A percentile compares a stretch with the other conserved stretches of the same genome.
Conservation (phyloP, 352 stramenopile genomes). For the Globisporangium echinulatum region DNA sequence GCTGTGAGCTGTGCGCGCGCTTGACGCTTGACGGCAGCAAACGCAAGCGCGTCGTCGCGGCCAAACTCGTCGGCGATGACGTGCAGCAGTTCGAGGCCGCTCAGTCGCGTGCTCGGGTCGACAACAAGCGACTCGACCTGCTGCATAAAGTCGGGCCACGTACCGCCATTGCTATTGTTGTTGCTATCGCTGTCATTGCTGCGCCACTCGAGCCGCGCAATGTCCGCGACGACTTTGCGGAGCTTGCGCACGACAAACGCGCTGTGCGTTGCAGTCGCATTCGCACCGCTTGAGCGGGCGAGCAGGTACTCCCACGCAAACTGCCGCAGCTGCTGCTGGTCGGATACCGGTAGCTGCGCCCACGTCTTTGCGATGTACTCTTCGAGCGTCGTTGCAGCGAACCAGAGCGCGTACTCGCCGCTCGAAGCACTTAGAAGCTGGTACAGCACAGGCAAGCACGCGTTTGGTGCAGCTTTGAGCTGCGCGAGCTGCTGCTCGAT, state of each 20-base stretch:
- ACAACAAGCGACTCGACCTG: constrained; percentile 55
- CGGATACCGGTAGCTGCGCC: constrained; percentile 28
- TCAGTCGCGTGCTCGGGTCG: constrained; percentile 29
- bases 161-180: constrained; percentile 1
- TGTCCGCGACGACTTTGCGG: constrained; percentile 65
- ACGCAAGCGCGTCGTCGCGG: constrained; percentile 48
- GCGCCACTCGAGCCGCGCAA: constrained; percentile 54
- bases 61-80: constrained; percentile 72
- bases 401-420: constrained; percentile 78
- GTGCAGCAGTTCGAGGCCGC: constrained; percentile 46
- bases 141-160: constrained; percentile 59
- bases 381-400: constrained; percentile 60
- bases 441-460: constrained; percentile 62
- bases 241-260: constrained; percentile 66
- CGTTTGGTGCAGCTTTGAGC: constrained; percentile 46
- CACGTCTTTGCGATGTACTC: constrained; percentile 69
- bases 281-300: constrained; percentile 5
- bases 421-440: constrained; percentile 48
- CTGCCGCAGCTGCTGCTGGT: constrained; percentile 44
- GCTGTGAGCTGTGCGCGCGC: constrained; percentile 32
- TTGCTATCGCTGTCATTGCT: background rate
- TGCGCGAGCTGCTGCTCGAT: constrained; percentile 53
- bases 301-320: constrained; percentile 64
- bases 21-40: constrained; percentile 39
- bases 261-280: constrained; percentile 14